phyloP scores from a whole-genome alignment of 1,139 yeast species.

The Scheffersomyces quercinus region DNA sequence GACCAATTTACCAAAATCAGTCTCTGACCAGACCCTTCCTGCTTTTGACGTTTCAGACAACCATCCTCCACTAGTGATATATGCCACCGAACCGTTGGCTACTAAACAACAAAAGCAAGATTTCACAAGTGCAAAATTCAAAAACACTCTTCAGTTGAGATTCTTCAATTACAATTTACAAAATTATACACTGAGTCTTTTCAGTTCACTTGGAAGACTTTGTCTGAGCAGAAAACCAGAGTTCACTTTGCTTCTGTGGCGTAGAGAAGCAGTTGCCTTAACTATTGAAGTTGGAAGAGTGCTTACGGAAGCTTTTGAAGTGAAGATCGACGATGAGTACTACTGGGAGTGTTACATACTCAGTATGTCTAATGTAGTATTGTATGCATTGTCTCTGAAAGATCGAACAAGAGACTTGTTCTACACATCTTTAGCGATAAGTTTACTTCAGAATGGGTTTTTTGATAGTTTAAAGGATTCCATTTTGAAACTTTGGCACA shows the following conservation, averaged over 20 bases:
- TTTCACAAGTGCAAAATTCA: constrained; percentile 54
- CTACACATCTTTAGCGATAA: constrained; percentile 47
- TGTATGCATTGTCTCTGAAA: constrained; percentile 26
- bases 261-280: constrained; percentile 43
- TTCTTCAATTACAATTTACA: constrained; percentile 52
- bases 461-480: constrained; percentile 26
- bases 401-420: constrained; percentile 34
- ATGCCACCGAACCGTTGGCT: constrained; percentile 29
- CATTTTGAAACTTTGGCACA: constrained; percentile 23
- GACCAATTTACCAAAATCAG: constrained; percentile 45
- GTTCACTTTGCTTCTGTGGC: constrained; percentile 27
- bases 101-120: constrained; percentile 24
- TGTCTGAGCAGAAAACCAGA: constrained; percentile 50
- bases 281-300: constrained; percentile 35
- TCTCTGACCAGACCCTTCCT: constrained; percentile 46
- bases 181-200: constrained; percentile 45
- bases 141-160: constrained; percentile 60
- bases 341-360: constrained; percentile 8
- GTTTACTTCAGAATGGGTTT: constrained; percentile 51
- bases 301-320: constrained; percentile 27
- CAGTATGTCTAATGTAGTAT: constrained; percentile 24
- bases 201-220: constrained; percentile 41
- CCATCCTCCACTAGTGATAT: constrained; percentile 38
- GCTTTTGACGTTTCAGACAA: constrained; percentile 25
- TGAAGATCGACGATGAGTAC: constrained; percentile 20